Percentiles rank a stretch among this genome's conserved stretches.
Conservation (phyloP, 768 basidiomycete species). For the Pulveroboletus sp. region DNA sequence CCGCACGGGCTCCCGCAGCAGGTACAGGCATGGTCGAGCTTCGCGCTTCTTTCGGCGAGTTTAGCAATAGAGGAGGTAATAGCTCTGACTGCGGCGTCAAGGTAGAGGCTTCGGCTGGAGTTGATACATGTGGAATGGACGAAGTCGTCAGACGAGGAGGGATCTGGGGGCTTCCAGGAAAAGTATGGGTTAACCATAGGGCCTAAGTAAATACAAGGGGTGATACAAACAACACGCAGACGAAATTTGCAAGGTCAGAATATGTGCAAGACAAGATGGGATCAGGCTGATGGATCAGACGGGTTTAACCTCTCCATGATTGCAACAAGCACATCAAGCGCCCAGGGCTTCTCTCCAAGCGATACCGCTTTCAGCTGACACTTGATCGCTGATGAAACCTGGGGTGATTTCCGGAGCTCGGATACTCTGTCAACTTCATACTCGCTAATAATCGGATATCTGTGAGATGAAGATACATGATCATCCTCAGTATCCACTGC, state of each 20-base stretch:
- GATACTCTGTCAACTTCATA: conserved; percentile 18
- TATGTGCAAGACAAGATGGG: not conserved
- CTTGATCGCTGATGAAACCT: conserved; percentile 21
- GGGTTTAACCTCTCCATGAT: conserved; percentile 23
- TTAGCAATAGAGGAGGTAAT: conserved; percentile 6
- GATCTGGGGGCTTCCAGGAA: conserved; percentile 60
- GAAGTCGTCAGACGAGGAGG: conserved; percentile 73
- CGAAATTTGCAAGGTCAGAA: not conserved
- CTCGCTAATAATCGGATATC: conserved; percentile 11
- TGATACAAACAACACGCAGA: not conserved
- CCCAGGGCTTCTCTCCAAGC: conserved; percentile 26
- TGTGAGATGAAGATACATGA: conserved; percentile 4
- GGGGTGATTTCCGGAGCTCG: conserved; percentile 18
- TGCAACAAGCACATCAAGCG: conserved; percentile 14
- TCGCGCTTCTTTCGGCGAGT: conserved; percentile 55
- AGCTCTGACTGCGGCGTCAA: conserved; percentile 22
- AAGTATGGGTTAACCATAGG: conserved; percentile 44
- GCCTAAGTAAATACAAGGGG: conserved; percentile 7
- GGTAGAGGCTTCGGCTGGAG: conserved; percentile 33
- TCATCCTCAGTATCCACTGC: not conserved
- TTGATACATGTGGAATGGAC: conserved; percentile 54
- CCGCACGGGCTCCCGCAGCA: conserved; percentile 58
- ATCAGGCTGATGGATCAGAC: conserved; percentile 3
- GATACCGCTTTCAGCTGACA: conserved; percentile 20
- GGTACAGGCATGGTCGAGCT: conserved; percentile 65